Conservation (phyloP, 1,284 basidiomycete genomes). For the Apiotrichum domesticum region DNA sequence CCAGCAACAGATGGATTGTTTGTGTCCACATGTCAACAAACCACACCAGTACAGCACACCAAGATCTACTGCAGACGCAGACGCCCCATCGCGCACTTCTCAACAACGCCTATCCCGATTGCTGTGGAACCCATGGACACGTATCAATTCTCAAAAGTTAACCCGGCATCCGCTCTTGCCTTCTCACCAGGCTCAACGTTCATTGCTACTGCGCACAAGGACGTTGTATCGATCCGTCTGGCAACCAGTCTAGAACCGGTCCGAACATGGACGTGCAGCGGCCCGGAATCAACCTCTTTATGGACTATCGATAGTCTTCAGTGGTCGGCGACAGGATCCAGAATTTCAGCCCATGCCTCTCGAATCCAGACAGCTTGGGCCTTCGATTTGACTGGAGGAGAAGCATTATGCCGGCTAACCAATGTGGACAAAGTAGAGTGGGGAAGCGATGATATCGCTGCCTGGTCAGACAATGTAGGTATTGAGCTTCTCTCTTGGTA, state of each 20-base stretch:
- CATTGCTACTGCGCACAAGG: slow-evolving; percentile 31
- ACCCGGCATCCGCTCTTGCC: slow-evolving; percentile 20
- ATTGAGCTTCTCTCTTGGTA: slow-evolving; percentile 44
- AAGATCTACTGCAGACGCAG: too few relatives aligned
- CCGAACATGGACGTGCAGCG: slow-evolving; percentile 32
- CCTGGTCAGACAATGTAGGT: slow-evolving; percentile 80
- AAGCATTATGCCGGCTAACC: slow-evolving; percentile 59
- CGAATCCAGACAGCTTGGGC: slow-evolving; percentile 58
- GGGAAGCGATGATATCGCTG: slow-evolving; percentile 73
- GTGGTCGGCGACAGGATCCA: slow-evolving; percentile 79
- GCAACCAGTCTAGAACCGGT: slow-evolving; percentile 38
- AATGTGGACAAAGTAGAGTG: slow-evolving; percentile 72
- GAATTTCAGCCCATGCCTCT: slow-evolving; percentile 65
- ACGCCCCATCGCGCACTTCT: too few relatives aligned
- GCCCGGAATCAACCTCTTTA: neutral
- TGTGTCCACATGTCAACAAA: neutral
- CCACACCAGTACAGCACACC: neutral
- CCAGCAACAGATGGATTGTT: neutral
- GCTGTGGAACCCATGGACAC: slow-evolving; percentile 21
- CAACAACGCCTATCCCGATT: too few relatives aligned
- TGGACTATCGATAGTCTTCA: slow-evolving; percentile 60
- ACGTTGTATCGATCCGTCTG: slow-evolving; percentile 38
- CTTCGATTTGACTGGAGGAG: slow-evolving; percentile 50
- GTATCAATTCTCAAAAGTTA: slow-evolving; percentile 41
- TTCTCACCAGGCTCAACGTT: slow-evolving; percentile 47